A percentile compares a stretch with the other conserved stretches of the same genome.
Evolutionary conservation across 306 rosid genomes (phyloP).

Genomic region (Prunus dulcis): DNA sequence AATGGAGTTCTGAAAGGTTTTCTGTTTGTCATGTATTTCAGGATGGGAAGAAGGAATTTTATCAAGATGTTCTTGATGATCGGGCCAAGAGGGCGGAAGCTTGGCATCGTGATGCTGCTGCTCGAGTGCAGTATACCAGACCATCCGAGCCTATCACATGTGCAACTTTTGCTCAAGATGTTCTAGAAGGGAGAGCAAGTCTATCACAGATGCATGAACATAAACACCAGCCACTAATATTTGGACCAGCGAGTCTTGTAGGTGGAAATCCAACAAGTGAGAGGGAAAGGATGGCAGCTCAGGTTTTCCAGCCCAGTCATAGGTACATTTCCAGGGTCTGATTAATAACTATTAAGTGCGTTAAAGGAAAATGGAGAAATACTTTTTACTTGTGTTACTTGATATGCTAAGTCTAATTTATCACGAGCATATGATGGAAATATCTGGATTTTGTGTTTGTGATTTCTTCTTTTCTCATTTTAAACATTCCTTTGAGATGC

Average conservation of each 20-base stretch:
- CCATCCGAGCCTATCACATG: slow-evolving; percentile 85
- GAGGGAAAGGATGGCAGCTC: slow-evolving; percentile 84
- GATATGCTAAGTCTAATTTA: neutral
- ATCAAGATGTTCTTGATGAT: slow-evolving; percentile 71
- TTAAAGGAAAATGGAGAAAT: neutral
- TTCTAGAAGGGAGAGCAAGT: slow-evolving; percentile 87
- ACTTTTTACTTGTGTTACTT: neutral
- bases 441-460: neutral
- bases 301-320: slow-evolving; percentile 83
- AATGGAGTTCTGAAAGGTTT: neutral
- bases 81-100: slow-evolving; percentile 75
- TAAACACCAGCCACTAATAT: slow-evolving; percentile 86
- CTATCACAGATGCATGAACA: slow-evolving; percentile 85
- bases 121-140: slow-evolving; percentile 53
- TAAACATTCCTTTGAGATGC: slow-evolving; percentile 18
- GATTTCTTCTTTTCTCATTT: neutral
- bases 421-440: neutral
- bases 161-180: slow-evolving; percentile 98
- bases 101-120: slow-evolving; percentile 77
- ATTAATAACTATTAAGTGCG: neutral
- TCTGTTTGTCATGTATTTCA: slow-evolving; percentile 27
- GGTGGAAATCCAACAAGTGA: slow-evolving; percentile 75
- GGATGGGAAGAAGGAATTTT: slow-evolving; percentile 71
- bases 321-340: slow-evolving; percentile 30
- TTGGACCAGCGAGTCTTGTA: slow-evolving; percentile 90